Conservation (phyloP, 345 rosid genomes). For the Xanthoceras sorbifolium region DNA sequence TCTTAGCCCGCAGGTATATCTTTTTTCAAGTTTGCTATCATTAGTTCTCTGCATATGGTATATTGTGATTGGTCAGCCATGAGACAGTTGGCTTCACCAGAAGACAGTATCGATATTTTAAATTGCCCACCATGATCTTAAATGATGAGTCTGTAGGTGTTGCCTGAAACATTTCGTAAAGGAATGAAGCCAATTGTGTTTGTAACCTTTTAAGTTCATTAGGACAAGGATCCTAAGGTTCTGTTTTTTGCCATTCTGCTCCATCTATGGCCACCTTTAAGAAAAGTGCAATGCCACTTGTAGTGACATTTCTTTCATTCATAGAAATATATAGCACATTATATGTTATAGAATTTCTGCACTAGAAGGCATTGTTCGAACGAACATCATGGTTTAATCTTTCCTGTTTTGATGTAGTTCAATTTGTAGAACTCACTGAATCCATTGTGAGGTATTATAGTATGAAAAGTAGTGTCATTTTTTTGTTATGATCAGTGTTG, state of each 20-base stretch:
- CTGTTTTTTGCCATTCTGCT: not conserved
- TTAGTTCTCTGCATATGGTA: not conserved
- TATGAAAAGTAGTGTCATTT: not conserved
- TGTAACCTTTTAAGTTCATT: not conserved
- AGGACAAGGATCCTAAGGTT: not conserved
- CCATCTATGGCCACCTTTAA: too few species aligned
- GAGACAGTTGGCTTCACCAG: not conserved
- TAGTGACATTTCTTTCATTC: not conserved
- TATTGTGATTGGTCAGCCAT: not conserved
- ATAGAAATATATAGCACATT: not conserved
- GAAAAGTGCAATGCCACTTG: not conserved
- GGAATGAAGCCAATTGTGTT: constrained; percentile 2
- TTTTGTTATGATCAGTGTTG: not conserved
- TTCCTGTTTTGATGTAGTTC: not conserved
- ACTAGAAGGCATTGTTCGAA: not conserved
- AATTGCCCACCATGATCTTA: not conserved
- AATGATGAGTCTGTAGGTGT: not conserved
- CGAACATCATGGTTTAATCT: too few species aligned
- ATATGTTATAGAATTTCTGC: not conserved
- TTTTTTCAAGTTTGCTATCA: constrained; percentile 14
- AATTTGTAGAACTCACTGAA: not conserved
- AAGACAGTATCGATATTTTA: not conserved
- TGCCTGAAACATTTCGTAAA: not conserved
- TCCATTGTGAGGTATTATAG: not conserved
- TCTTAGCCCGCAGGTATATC: constrained; percentile 82